Evolutionary conservation across 208 protist species (phyloP), one percentile per base, ranked within the genome.

Genomic region (Lotmaria passim): DNA sequence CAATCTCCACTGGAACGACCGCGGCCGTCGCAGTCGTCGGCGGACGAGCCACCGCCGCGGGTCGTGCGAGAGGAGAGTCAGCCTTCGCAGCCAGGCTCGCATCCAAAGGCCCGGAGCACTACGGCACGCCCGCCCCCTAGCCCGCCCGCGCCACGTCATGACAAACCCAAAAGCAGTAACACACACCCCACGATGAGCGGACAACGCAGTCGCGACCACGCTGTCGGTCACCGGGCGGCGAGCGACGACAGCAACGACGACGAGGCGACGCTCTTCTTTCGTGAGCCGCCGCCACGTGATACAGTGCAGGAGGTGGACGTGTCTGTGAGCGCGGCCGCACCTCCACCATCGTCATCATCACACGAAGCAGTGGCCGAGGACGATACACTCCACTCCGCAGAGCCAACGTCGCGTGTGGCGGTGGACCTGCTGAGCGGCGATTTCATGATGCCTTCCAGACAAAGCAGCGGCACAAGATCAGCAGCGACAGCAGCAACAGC

Each of bases 71-170:
- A 64, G 23, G 57, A 62, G n/a, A 64, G 55, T 11, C 52, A 24
- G 30, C 28, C 10, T 24, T 34, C 10, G 46, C 70, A 41, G 26
- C 33, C 51, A 26, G 56, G 62, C 53, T 71, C 72, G 0, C 67
- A 60, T 26, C 72, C 72, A 2, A 83, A 78, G 57, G 73, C 69
- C 39, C 78, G 78, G 19, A 83, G 78, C 43, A 68, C 47, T 1
- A 83, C 78, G 14, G 78, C 78, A 36, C 69, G 65, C 10, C 75
- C 65, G n/a, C 62, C 59, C 24, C 58, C 67, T 21, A 72, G 55
- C 19, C 67, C 69, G 36, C 75, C 57, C 28, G 52, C 55, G 53
- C 70, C 55, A 14, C 43, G 7, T 8, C 43, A 26, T n/a, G 7
- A 17, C 51, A 17, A 14, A 6, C 43, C 15, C 41, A n/a, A n/a